These are phyloP conservation scores for Huntiella moniliformis DNA, from an alignment of 2,329 filamentous ascomycete species.

Conservation along the genomic window DNA sequence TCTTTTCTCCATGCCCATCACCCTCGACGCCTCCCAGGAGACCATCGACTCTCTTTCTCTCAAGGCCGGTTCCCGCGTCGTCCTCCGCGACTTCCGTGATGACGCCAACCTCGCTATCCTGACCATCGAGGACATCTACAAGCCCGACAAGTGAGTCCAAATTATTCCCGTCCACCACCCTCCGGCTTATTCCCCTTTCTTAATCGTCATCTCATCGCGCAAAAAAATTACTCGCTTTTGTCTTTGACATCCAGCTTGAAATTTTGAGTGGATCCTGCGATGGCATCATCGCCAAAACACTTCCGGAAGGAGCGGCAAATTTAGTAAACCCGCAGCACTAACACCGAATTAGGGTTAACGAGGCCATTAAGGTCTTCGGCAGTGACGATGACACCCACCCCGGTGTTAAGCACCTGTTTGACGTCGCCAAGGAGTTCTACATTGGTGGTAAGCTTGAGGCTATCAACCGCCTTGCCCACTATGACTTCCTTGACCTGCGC, in stretches of 20 bases:
- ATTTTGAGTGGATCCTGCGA: constrained; percentile 10
- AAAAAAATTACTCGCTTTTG: not conserved
- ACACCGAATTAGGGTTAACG: constrained; percentile 42
- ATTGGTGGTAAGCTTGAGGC: constrained; percentile 92
- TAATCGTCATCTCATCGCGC: not conserved
- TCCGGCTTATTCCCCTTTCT: not conserved
- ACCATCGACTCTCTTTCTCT: constrained; percentile 57
- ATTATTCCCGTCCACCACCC: not conserved
- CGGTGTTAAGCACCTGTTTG: constrained; percentile 75
- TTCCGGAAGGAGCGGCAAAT: constrained; percentile 1
- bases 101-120: constrained; percentile 92
- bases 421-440: constrained; percentile 69
- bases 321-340: constrained; percentile 10
- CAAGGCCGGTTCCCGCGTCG: constrained; percentile 64
- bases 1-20: constrained; percentile 95
- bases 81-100: constrained; percentile 87
- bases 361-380: constrained; percentile 88
- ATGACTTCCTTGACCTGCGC: constrained; percentile 93
- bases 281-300: constrained; percentile 10
- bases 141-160: constrained; percentile 61
- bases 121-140: constrained; percentile 89
- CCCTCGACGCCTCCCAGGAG: constrained; percentile 62
- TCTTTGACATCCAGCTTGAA: not conserved
- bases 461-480: constrained; percentile 88
- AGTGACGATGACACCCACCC: constrained; percentile 80